A percentile compares a stretch with the other conserved stretches of the same genome.
These are phyloP conservation scores for Schwanniomyces vanrijiae DNA, from an alignment of 805 yeast species.

Conservation along the genomic window DNA sequence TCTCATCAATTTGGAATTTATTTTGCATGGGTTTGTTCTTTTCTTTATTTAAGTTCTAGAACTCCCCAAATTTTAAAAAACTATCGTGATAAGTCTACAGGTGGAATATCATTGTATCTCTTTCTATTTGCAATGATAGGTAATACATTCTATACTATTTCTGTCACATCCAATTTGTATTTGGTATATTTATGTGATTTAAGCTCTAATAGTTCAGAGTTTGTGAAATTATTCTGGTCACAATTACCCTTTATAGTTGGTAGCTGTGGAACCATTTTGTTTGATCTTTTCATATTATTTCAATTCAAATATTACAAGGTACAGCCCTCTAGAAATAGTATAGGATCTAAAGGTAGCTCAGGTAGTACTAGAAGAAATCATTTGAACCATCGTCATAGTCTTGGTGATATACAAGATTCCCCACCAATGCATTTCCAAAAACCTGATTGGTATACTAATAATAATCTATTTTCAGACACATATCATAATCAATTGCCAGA, in stretches of 20 bases:
- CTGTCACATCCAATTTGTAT: conserved; percentile 30
- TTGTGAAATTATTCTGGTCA: conserved; percentile 47
- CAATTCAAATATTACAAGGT: conserved; percentile 27
- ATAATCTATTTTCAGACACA: conserved; percentile 1
- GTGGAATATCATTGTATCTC: conserved; percentile 34
- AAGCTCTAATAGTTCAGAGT: conserved; percentile 21
- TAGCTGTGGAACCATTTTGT: conserved; percentile 75
- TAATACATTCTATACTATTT: conserved; percentile 32
- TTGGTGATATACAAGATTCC: background rate
- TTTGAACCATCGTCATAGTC: background rate
- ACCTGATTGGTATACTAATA: conserved; percentile 40
- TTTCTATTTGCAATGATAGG: conserved; percentile 38
- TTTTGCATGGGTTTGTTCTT: conserved; percentile 35
- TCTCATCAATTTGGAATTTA: conserved; percentile 20
- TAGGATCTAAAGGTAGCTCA: background rate
- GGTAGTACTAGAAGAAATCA: background rate
- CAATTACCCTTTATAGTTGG: conserved; percentile 83
- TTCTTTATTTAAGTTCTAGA: conserved; percentile 31
- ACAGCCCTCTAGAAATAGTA: background rate
- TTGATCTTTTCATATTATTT: conserved; percentile 39
- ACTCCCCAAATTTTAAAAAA: conserved; percentile 37
- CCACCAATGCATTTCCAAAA: conserved; percentile 26
- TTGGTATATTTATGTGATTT: conserved; percentile 16
- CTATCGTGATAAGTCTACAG: conserved; percentile 26
- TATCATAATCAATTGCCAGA: background rate